A percentile compares a stretch with the other conserved stretches of the same genome.
Conservation (phyloP, 225 moss, liverwort and hornwort species). For the Pleurozium schreberi region DNA sequence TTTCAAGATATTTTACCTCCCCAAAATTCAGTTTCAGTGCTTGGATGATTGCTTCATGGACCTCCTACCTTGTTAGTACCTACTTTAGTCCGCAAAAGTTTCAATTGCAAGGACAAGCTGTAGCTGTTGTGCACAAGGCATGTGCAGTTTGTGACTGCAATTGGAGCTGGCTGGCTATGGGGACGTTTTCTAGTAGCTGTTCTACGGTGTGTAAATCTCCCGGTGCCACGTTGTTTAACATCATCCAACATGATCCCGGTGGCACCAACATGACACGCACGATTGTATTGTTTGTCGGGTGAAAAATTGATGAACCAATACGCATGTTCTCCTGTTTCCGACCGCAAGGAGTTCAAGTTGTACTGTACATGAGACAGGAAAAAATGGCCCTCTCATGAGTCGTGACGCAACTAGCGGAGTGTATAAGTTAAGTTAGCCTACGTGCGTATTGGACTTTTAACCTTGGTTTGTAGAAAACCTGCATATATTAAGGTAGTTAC, state of each 20-base stretch:
- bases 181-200: background rate
- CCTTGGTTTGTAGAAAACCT: background rate
- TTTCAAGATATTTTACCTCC: too few relatives aligned
- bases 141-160: background rate
- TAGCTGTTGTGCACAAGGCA: background rate
- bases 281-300: background rate
- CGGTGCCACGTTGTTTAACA: background rate
- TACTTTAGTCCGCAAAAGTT: background rate
- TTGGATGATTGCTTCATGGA: too few relatives aligned
- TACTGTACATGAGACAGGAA: background rate
- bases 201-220: background rate
- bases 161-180: background rate
- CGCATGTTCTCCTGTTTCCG: background rate
- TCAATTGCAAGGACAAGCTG: background rate
- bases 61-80: too few relatives aligned
- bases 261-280: background rate
- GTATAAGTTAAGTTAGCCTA: too few relatives aligned
- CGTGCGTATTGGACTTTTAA: background rate
- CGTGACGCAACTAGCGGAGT: accelerated
- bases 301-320: background rate
- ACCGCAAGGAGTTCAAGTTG: background rate
- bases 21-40: too few relatives aligned
- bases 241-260: background rate
- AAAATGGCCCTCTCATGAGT: background rate
- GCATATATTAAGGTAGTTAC: background rate